Evolutionary conservation across 129 eudicot genomes (phyloP).

Genomic region (Artemisia tridentata): DNA sequence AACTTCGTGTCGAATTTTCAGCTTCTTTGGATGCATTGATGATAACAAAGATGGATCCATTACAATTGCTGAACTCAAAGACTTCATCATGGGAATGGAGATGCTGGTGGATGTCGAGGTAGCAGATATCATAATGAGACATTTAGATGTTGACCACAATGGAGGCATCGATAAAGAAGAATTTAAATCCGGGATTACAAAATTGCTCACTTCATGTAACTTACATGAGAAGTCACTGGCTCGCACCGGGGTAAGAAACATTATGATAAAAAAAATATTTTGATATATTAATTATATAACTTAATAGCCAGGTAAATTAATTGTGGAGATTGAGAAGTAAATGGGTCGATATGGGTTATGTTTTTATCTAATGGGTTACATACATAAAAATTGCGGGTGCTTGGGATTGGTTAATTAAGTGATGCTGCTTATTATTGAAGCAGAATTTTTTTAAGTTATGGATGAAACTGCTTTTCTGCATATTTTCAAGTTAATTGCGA

Average conservation of each 20-base stretch:
- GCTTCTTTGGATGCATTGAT: constrained; percentile 47
- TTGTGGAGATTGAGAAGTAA: neutral
- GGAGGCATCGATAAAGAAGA: constrained; percentile 43
- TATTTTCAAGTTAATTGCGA: no score
- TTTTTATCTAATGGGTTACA: no score
- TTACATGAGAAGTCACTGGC: constrained; percentile 2
- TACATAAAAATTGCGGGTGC: no score
- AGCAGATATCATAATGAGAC: constrained; percentile 47
- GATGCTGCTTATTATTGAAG: no score
- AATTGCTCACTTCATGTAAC: constrained; percentile 35
- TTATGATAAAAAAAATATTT: neutral
- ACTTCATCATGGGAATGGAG: constrained; percentile 35
- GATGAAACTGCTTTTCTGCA: no score
- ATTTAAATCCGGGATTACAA: constrained; percentile 45
- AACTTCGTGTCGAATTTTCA: constrained; percentile 14
- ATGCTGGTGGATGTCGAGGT: constrained; percentile 40
- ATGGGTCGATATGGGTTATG: neutral
- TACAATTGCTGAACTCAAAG: constrained; percentile 41
- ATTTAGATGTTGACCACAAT: constrained; percentile 53
- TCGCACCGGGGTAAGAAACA: constrained; percentile 35
- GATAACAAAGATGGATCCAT: constrained; percentile 32
- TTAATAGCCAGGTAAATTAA: neutral
- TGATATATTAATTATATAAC: neutral
- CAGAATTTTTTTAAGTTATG: no score
- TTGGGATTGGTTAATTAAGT: no score